Evolutionary conservation across 2,329 filamentous ascomycete species (phyloP).

Genomic region (Chaetomium globosum): DNA sequence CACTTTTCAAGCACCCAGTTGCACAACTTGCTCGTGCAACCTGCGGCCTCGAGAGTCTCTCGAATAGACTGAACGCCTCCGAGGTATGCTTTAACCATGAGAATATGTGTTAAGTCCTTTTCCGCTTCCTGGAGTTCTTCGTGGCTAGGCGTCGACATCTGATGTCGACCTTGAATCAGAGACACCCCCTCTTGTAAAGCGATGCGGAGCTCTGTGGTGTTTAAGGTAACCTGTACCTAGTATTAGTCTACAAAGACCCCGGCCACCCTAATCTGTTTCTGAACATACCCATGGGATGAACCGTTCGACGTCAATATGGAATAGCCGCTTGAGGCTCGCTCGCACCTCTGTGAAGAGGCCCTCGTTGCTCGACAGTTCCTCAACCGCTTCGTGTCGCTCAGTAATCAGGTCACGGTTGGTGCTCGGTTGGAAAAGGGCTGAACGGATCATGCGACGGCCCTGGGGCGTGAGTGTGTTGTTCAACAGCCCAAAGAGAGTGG

Average conservation of each 20-base stretch:
- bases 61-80: conserved; percentile 67
- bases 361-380: conserved; percentile 79
- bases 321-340: conserved; percentile 43
- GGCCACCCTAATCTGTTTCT: not conserved
- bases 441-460: conserved; percentile 80
- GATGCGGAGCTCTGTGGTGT: not conserved
- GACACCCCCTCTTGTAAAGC: conserved; percentile 19
- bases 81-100: conserved; percentile 84
- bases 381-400: conserved; percentile 77
- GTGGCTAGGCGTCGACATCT: conserved; percentile 74
- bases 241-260: not conserved
- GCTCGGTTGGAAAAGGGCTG: conserved; percentile 85
- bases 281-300: conserved; percentile 50
- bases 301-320: conserved; percentile 33
- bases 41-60: conserved; percentile 66
- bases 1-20: conserved; percentile 70
- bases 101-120: conserved; percentile 80
- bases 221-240: conserved; percentile 10
- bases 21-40: conserved; percentile 63
- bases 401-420: conserved; percentile 68
- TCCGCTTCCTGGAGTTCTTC: conserved; percentile 70
- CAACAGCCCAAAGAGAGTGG: conserved; percentile 74
- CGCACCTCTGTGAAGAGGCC: conserved; percentile 80
- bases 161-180: conserved; percentile 47
- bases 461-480: conserved; percentile 87